phyloP scores from a whole-genome alignment of 2,329 filamentous ascomycete genomes.

The Aspergillus sergii region DNA sequence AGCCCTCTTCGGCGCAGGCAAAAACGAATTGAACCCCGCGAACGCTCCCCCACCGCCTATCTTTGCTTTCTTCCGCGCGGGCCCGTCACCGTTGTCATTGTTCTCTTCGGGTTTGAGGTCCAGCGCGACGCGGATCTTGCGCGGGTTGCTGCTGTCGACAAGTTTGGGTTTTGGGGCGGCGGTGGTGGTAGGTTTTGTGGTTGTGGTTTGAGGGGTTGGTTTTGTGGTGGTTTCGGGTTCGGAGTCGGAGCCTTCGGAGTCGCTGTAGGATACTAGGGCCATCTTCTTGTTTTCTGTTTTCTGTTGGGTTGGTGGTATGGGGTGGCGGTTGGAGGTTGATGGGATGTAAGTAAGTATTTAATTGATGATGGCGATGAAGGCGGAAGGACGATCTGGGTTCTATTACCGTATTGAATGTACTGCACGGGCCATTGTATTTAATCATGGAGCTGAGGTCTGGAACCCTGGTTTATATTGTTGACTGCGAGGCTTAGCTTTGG shows the following conservation, averaged over 20 bases:
- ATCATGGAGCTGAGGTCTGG: no score
- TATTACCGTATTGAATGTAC: neutral
- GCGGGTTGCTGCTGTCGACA: conserved; percentile 78
- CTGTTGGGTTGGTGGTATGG: neutral
- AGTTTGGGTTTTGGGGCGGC: conserved; percentile 60
- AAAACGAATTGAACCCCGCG: conserved; percentile 79
- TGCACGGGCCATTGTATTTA: neutral
- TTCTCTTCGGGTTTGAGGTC: conserved; percentile 48
- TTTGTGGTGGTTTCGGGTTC: conserved; percentile 47
- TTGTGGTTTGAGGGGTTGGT: conserved; percentile 24
- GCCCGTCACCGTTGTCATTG: conserved; percentile 50
- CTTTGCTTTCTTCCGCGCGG: conserved; percentile 72
- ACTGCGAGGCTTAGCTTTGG: no score
- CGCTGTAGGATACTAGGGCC: conserved; percentile 81
- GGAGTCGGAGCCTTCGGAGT: conserved; percentile 70
- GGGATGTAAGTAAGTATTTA: neutral
- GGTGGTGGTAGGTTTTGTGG: conserved; percentile 29
- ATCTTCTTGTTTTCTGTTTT: conserved; percentile 48
- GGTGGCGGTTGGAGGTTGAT: neutral
- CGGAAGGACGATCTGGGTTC: neutral
- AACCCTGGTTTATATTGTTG: no score
- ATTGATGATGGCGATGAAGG: neutral
- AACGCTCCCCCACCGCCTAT: conserved; percentile 69
- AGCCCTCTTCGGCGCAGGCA: conserved; percentile 76
- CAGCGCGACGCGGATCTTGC: conserved; percentile 82